phyloP scores from a whole-genome alignment of 2,329 filamentous ascomycete genomes.

The Aspergillus terreus region DNA sequence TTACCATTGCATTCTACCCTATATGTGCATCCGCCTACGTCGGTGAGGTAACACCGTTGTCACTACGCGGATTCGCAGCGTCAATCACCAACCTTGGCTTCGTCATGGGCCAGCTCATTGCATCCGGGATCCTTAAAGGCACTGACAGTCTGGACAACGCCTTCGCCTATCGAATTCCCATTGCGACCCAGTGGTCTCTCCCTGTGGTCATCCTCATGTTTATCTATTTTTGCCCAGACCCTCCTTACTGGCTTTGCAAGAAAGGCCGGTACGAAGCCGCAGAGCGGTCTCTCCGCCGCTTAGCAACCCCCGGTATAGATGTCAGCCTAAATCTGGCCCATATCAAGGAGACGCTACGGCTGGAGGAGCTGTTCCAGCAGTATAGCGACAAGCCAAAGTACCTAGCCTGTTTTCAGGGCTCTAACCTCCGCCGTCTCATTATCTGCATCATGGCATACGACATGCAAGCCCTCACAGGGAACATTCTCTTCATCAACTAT shows the following conservation, averaged over 20 bases:
- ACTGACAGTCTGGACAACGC: constrained; percentile 1
- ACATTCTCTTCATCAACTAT: constrained; percentile 21
- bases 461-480: constrained; percentile 21
- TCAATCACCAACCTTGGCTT: background rate
- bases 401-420: constrained; percentile 14
- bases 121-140: background rate
- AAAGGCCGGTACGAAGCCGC: constrained; percentile 7
- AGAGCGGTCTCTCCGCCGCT: background rate
- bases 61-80: background rate
- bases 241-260: constrained; percentile 15
- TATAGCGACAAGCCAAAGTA: constrained; percentile 5
- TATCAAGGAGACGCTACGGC: background rate
- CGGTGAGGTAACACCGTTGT: background rate
- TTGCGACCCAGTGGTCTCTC: constrained; percentile 14
- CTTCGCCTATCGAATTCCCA: constrained; percentile 15
- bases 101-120: background rate
- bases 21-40: background rate
- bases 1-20: background rate
- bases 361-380: background rate
- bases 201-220: constrained; percentile 11
- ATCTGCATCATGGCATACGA: constrained; percentile 20
- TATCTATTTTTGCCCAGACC: constrained; percentile 12
- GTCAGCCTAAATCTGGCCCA: background rate
- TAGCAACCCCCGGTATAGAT: background rate
- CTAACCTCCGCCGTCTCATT: constrained; percentile 18